A percentile compares a stretch with the other conserved stretches of the same genome.
phyloP scores from a whole-genome alignment of 805 yeast species.

The Candida manassasensis region DNA sequence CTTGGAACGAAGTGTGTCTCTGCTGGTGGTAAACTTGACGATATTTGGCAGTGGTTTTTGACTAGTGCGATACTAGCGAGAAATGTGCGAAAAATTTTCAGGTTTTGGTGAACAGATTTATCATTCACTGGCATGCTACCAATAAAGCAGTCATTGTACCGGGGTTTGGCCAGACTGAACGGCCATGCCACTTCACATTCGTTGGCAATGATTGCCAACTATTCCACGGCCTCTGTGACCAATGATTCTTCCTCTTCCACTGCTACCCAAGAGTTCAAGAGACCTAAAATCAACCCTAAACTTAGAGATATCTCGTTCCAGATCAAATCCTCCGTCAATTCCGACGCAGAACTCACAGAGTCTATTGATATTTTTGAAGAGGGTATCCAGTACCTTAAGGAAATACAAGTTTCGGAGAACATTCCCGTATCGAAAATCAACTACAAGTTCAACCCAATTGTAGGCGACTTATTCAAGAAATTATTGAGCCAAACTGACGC shows the following conservation, averaged over 20 bases:
- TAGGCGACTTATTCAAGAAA: slow-evolving; percentile 18
- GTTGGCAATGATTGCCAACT: slow-evolving; percentile 1
- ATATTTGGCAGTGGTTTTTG: background rate
- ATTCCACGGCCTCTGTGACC: background rate
- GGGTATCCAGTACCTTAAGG: slow-evolving; percentile 35
- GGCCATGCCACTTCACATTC: background rate
- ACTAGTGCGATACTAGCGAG: background rate
- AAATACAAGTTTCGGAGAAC: slow-evolving; percentile 29
- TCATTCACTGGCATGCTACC: slow-evolving; percentile 15
- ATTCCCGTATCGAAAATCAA: slow-evolving; percentile 23
- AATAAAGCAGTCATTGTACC: slow-evolving; percentile 11
- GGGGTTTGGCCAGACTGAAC: slow-evolving; percentile 7
- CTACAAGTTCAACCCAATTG: slow-evolving; percentile 24
- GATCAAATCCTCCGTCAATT: slow-evolving; percentile 20
- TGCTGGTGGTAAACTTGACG: too few species aligned
- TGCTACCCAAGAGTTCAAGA: background rate
- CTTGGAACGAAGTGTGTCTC: too few species aligned
- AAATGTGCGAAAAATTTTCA: background rate
- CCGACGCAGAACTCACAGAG: slow-evolving; percentile 22
- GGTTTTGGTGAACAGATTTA: background rate
- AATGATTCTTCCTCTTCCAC: background rate
- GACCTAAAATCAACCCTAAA: slow-evolving; percentile 19
- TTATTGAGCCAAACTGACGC: slow-evolving; percentile 8
- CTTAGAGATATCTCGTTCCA: slow-evolving; percentile 32
- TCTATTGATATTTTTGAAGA: slow-evolving; percentile 36